These are phyloP conservation scores for Thymus mandschuricus DNA, from an alignment of 257 asterid species.

Conservation along the genomic window DNA sequence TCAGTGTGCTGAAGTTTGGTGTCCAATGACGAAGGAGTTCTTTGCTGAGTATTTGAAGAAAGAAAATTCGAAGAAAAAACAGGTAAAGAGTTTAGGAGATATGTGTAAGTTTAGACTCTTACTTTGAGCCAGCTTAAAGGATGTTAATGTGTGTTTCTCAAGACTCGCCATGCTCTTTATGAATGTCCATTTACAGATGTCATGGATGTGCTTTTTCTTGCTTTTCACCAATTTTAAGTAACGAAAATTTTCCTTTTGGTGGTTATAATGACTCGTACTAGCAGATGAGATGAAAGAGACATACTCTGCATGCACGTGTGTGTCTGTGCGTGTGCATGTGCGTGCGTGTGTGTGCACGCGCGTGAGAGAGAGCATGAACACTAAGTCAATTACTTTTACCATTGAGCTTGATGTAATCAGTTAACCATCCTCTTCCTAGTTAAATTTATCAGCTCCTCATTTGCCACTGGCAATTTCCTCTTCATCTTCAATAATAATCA, in stretches of 20 bases:
- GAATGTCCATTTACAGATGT: constrained; percentile 1
- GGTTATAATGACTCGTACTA: neutral
- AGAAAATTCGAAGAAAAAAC: constrained; percentile 93
- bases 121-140: neutral
- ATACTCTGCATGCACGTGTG: too few species aligned
- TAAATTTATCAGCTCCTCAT: neutral
- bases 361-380: too few species aligned
- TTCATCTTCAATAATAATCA: neutral
- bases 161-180: neutral
- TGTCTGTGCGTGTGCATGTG: too few species aligned
- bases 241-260: neutral
- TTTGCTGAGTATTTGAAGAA: constrained; percentile 95
- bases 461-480: neutral
- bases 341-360: too few species aligned
- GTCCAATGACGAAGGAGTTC: constrained; percentile 98
- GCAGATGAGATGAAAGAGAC: too few species aligned
- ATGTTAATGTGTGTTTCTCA: neutral
- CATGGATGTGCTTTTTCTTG: neutral
- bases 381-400: neutral
- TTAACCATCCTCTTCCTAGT: neutral
- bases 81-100: constrained; percentile 45
- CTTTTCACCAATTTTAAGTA: neutral
- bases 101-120: neutral
- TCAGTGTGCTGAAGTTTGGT: constrained; percentile 99
- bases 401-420: neutral